Conservation (phyloP, 2,329 filamentous ascomycete species). For the Fusarium tupiense region DNA sequence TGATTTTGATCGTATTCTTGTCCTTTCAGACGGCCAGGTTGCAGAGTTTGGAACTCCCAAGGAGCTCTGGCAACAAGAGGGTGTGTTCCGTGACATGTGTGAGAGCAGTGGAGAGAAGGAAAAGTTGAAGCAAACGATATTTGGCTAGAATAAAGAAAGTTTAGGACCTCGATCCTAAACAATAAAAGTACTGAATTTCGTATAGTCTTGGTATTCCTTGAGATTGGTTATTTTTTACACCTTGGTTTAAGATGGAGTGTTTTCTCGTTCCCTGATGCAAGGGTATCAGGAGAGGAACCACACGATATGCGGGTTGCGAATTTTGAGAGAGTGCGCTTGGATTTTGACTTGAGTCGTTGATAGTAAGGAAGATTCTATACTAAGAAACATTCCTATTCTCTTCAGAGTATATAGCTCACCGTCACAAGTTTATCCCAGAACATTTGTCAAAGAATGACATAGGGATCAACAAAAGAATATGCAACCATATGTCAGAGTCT, state of each 20-base stretch:
- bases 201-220: background rate
- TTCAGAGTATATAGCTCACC: background rate
- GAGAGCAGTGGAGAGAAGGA: slow-evolving; percentile 69
- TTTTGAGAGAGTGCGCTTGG: background rate
- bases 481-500: background rate
- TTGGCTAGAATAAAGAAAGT: slow-evolving; percentile 21
- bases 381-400: background rate
- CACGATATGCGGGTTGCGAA: background rate
- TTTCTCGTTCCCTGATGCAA: background rate
- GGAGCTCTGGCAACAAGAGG: slow-evolving; percentile 66
- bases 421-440: background rate
- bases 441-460: background rate
- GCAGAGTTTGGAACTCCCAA: slow-evolving; percentile 73
- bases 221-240: background rate
- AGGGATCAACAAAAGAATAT: background rate
- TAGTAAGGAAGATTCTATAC: background rate
- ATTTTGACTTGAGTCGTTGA: background rate
- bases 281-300: background rate
- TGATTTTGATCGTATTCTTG: slow-evolving; percentile 79
- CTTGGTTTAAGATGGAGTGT: background rate
- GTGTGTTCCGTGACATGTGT: slow-evolving; percentile 71
- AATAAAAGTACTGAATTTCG: background rate
- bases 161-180: background rate
- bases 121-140: slow-evolving; percentile 59
- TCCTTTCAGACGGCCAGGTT: slow-evolving; percentile 73